These are phyloP conservation scores for Thraustochytrium sp. DNA, from an alignment of 352 stramenopile genomes.

Conservation along the genomic window DNA sequence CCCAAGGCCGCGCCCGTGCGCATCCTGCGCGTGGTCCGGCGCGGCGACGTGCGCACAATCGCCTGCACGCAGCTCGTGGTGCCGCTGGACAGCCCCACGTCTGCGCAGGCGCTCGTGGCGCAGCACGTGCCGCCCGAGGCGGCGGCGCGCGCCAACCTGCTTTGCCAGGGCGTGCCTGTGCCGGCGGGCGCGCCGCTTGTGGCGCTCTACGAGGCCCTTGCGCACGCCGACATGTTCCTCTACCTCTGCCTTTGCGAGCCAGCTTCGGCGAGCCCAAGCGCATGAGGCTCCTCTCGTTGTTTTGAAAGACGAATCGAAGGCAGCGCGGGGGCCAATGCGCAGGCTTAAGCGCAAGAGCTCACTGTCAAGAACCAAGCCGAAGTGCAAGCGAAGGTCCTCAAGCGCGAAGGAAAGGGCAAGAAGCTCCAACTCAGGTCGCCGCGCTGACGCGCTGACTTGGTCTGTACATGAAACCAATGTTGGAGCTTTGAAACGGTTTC, in stretches of 20 bases:
- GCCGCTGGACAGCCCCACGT: not conserved
- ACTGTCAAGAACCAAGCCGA: too few relatives aligned
- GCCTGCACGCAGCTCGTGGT: not conserved
- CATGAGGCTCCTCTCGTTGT: too few relatives aligned
- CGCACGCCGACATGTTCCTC: constrained; percentile 23
- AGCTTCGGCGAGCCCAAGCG: too few relatives aligned
- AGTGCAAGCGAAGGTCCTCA: too few relatives aligned
- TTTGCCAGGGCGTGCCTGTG: constrained; percentile 2
- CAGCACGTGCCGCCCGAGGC: not conserved
- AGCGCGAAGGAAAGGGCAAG: too few relatives aligned
- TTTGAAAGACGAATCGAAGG: too few relatives aligned
- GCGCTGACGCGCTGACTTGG: too few relatives aligned
- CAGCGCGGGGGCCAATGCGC: too few relatives aligned
- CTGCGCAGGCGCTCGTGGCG: not conserved
- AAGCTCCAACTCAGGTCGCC: too few relatives aligned
- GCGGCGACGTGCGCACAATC: not conserved
- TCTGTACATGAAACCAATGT: too few relatives aligned
- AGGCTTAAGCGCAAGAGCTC: too few relatives aligned
- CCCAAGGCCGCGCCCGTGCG: constrained; percentile 19
- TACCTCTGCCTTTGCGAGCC: constrained; percentile 1
- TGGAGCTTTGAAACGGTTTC: not conserved
- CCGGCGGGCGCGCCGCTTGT: not conserved
- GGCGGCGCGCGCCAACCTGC: not conserved
- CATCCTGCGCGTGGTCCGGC: not conserved
- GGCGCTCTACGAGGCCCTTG: not conserved